These are phyloP conservation scores for Acanthamoeba sp. DNA, from an alignment of 208 protist species.

Conservation along the genomic window DNA sequence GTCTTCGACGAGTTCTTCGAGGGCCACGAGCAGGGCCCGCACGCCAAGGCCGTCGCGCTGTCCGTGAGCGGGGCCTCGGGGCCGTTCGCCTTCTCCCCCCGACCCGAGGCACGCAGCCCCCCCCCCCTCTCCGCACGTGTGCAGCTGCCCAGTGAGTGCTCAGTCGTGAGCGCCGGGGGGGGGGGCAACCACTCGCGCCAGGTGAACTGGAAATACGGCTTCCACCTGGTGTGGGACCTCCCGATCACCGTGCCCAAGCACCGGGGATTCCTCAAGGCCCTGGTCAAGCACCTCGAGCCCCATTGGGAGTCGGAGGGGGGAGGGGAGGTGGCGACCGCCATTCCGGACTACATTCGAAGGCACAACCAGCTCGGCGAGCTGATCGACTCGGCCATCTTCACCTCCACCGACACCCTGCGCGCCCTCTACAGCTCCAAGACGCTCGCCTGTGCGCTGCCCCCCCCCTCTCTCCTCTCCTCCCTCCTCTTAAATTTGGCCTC, in stretches of 20 bases:
- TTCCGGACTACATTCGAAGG: conserved; percentile 4
- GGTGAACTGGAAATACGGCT: conserved; percentile 70
- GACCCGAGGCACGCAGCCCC: conserved; percentile 7
- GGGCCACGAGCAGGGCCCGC: neutral
- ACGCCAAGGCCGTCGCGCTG: neutral
- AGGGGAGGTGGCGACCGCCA: neutral
- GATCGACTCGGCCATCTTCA: conserved; percentile 50
- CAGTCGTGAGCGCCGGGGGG: neutral
- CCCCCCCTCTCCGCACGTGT: neutral
- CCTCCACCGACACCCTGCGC: conserved; percentile 47
- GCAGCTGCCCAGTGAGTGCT: neutral
- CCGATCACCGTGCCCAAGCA: neutral
- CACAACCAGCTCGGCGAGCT: neutral
- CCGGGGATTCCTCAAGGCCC: neutral
- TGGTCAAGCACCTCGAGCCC: neutral
- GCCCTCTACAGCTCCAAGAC: conserved; percentile 47
- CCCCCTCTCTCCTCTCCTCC: neutral
- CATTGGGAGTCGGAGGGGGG: neutral
- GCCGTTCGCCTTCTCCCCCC: conserved; percentile 1
- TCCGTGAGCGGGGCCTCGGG: conserved; percentile 15
- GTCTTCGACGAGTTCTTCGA: neutral
- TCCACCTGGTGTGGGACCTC: conserved; percentile 51
- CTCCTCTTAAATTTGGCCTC: neutral
- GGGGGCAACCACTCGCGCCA: neutral
- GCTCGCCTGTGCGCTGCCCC: neutral